Evolutionary conservation across 768 basidiomycete species (phyloP), one percentile per base, ranked within the genome.

Genomic region (Podaxis pistillaris): DNA sequence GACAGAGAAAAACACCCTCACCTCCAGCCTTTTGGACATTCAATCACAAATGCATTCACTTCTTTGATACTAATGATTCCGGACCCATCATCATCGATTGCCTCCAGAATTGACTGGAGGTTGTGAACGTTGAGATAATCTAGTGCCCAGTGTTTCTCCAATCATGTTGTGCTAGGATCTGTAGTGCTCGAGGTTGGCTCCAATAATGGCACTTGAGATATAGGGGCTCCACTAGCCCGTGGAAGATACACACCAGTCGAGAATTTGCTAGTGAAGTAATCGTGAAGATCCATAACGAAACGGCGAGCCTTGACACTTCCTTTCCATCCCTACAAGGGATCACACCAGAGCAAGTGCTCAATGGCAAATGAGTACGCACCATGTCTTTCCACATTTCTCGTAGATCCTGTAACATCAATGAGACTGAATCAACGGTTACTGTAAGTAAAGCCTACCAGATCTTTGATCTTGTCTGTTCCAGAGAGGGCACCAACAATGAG

Each of bases 291-390:
- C 57, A 47, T 33, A n/a, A 19, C 28, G 2, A 47, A 84, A 61
- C 81, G 79, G 0, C 76, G 72, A 0, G 83, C 79, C 66, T 84
- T 83, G 38, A 84, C 83, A 62, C 76, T 83, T 12, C 81, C 77
- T 67, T 77, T 78, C 83, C 83, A 84, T 6, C 74, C 76, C 82
- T 83, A 7, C 1, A 44, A 2, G 41, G n/a, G 13, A 17, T 6
- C 6, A 15, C 6, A n/a, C 19, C 17, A 44, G n/a, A 6, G 5
- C 5, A 15, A 44, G 15, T 2, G 41, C 17, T n/a, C 15, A 6
- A 6, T 6, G 41, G 2, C 1, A 3, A 6, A 17, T 44, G n/a
- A 17, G 12, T 44, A n/a, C 7, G 28, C 28, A 30, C 28, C 28
- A 30, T 30, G 6, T 7, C 28, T 30, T 30, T 30, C 28, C 28